Base-by-base conservation (phyloP, 345 rosid genomes). In the Turritis glabra region DNA sequence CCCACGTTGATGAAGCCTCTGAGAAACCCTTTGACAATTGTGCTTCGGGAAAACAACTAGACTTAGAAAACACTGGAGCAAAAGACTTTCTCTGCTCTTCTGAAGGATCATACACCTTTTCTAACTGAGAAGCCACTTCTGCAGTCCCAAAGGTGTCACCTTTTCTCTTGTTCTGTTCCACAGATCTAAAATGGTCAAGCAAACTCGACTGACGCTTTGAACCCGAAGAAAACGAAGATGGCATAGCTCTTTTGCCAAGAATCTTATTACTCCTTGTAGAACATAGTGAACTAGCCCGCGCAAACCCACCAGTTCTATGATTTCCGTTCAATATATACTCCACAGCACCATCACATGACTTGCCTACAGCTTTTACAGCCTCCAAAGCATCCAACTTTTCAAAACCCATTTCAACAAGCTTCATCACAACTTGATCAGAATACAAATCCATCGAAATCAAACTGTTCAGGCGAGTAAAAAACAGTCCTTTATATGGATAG, bases 401-500 rank as follows among this genome's bases (percentile, higher is more conserved):
- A 78, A 89, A 93, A 51, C 97, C 93, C 95, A 90, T 90, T 71
- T 87, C 89, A 26, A 80, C 73, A 35, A 90, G 87, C 53, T 82
- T 83, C 47, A 63, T 80, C 69, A 82, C 40, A 25, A 65, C 82
- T 67, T 80, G 73, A 64, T 74, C 81, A 13, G 79, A 70, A 37
- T 77, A 56, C 61, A 69, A 53, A 65, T 69, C 82, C 96, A 85
- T 86, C 41, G 76, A 43, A 3, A 1, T 21, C 10, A 54, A 54
- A 69, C 65, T 52, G 30, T 22, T 15, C 4, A 13, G 35, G 25
- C 23, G 17, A 51, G 44, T 17, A 62, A 51, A 52, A 4, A 25
- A 37, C 61, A 19, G 10, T 27, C 3, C 38, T 33, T 33, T 33
- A 33, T 15, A 41, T 12, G 47, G 10, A 37, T 37, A 38, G 14